Conservation (phyloP, 2,329 filamentous ascomycete genomes). For the Sarocladiaceae sp. region DNA sequence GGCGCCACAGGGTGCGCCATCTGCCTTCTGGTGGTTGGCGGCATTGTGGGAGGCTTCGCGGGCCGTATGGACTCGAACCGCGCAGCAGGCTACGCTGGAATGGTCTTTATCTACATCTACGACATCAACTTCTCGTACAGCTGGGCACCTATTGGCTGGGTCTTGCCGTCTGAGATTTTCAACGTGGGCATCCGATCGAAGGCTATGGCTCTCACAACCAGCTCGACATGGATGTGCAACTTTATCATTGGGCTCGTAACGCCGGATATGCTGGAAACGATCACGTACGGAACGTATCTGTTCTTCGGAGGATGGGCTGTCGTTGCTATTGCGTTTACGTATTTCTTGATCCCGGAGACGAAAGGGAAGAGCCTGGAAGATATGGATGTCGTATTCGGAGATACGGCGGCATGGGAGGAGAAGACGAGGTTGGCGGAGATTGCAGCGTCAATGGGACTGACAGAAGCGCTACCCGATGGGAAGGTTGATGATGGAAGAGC, state of each 20-base stretch:
- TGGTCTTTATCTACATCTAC: slow-evolving; percentile 59
- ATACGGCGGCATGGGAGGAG: slow-evolving; percentile 29
- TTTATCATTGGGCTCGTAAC: slow-evolving; percentile 29
- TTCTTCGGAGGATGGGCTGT: slow-evolving; percentile 54
- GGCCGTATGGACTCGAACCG: slow-evolving; percentile 26
- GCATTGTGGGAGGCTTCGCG: slow-evolving; percentile 40
- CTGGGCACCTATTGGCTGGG: slow-evolving; percentile 57
- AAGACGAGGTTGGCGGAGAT: slow-evolving; percentile 20
- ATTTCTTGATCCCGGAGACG: slow-evolving; percentile 53
- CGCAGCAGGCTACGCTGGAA: slow-evolving; percentile 47
- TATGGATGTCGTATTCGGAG: slow-evolving; percentile 44
- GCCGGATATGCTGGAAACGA: slow-evolving; percentile 45
- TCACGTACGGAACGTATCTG: slow-evolving; percentile 47
- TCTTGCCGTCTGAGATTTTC: slow-evolving; percentile 60
- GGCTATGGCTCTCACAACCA: slow-evolving; percentile 53
- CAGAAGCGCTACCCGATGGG: slow-evolving; percentile 15
- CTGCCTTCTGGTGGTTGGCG: slow-evolving; percentile 48
- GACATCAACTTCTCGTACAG: slow-evolving; percentile 60
- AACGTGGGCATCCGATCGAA: slow-evolving; percentile 51
- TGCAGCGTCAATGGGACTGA: slow-evolving; percentile 20
- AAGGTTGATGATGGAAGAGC: slow-evolving; percentile 13
- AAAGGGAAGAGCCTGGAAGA: slow-evolving; percentile 48
- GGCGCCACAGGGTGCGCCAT: slow-evolving; percentile 59
- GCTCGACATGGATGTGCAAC: slow-evolving; percentile 34
- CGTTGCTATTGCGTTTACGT: slow-evolving; percentile 43